Evolutionary conservation across 2,329 filamentous ascomycete genomes (phyloP), one percentile per base, ranked within the genome.

Genomic region (Cordyceps pruinosa): DNA sequence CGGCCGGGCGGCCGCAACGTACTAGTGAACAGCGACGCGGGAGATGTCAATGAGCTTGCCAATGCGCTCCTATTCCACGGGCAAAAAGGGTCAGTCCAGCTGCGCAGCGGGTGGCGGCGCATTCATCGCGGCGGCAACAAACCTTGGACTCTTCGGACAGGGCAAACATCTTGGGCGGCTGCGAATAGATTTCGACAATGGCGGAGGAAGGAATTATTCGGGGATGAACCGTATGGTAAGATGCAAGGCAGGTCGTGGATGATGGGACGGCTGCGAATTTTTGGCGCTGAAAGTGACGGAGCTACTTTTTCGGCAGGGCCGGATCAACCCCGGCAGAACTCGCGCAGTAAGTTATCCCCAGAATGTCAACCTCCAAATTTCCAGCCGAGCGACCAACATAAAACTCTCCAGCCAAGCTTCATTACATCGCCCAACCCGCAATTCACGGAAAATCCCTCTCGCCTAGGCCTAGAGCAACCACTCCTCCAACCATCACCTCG

Each of bases 71-170:
- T 97, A 67, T 64, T 45, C n/a, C 32, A 9, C 4, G 26, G 51
- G 21, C 7, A 37, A 39, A 60, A 42, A 61, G 44, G 48, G 37
- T 60, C 19, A 58, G 56, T 47, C 6, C n/a, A 35, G 15, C 19
- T 8, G 15, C 15, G 26, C n/a, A 21, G 21, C 25, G 21, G 2
- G 28, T 23, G 13, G 37, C 17, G 15, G 25, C 25, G 25, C 25
- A 41, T 30, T 5, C 19, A 34, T 48, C n/a, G 25, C 10, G 25
- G n/a, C 25, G 35, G 28, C 47, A 19, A 56, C 70, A 64, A 71
- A 96, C 93, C 88, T 97, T 97, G 70, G 92, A 91, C 79, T 99
- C 94, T 77, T 99, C 94, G 52, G 94, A 97, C 64, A 97, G 86
- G 68, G 78, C 70, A 62, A 84, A 80, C 81, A 84, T 84, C 54